Evolutionary conservation across 371 early-diverging fungal genomes (phyloP).

Genomic region (Lichtheimia ramosa): DNA sequence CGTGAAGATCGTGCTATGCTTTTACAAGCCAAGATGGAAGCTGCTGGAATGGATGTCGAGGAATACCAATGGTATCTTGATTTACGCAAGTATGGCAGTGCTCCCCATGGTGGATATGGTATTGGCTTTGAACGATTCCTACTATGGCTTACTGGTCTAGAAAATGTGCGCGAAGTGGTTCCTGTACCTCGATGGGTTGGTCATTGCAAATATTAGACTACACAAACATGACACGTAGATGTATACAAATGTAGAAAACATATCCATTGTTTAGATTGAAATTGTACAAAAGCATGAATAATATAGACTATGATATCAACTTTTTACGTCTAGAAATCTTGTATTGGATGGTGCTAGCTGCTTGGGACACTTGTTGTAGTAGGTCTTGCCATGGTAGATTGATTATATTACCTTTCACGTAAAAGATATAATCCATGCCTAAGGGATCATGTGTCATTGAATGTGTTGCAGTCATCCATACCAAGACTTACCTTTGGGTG

Average conservation of each 20-base stretch:
- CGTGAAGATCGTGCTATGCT: slow-evolving; percentile 72
- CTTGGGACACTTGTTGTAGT: neutral
- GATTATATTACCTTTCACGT: neutral
- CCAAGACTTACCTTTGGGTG: neutral
- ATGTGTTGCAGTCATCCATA: too few species aligned
- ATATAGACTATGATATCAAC: too few species aligned
- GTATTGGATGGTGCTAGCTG: too few species aligned
- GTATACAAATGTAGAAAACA: too few species aligned
- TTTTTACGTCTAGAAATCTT: too few species aligned
- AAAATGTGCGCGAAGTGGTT: slow-evolving; percentile 83
- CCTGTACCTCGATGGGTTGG: slow-evolving; percentile 74
- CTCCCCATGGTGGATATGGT: slow-evolving; percentile 94
- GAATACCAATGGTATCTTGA: slow-evolving; percentile 89
- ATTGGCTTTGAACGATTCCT: slow-evolving; percentile 90
- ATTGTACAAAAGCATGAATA: too few species aligned
- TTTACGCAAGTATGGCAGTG: slow-evolving; percentile 78
- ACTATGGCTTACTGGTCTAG: slow-evolving; percentile 76
- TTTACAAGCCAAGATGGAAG: slow-evolving; percentile 56
- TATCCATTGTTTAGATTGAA: too few species aligned
- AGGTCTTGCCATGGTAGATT: neutral
- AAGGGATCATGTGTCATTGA: neutral
- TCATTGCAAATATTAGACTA: slow-evolving; percentile 49
- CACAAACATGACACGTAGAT: neutral
- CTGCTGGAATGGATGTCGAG: slow-evolving; percentile 58
- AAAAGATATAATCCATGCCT: neutral